Percentiles rank a stretch among this genome's conserved stretches.
phyloP scores from a whole-genome alignment of 345 rosid genomes.

The Boechera stricta region DNA sequence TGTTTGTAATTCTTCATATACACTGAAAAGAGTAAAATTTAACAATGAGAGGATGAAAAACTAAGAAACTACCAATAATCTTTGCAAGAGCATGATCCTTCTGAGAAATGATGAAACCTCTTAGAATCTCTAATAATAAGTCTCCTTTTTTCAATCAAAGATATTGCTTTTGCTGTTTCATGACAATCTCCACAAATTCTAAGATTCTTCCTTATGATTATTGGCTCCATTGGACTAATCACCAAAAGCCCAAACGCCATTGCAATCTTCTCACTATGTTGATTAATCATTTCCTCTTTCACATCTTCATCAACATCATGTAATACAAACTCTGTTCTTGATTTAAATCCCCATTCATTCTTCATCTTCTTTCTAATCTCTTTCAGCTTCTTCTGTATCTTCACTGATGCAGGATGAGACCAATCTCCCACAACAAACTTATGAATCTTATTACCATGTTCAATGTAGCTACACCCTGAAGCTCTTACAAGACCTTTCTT shows the following conservation, averaged over 20 bases:
- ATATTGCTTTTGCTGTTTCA: slow-evolving; percentile 53
- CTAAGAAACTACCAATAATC: slow-evolving; percentile 62
- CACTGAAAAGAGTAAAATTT: background rate
- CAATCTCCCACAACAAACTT: slow-evolving; percentile 65
- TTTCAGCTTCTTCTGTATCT: slow-evolving; percentile 58
- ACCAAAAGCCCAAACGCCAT: slow-evolving; percentile 72
- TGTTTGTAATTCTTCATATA: too few relatives aligned
- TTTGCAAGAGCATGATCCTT: slow-evolving; percentile 68
- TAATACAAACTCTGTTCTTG: slow-evolving; percentile 68
- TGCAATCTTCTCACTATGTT: slow-evolving; percentile 79
- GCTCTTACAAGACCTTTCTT: slow-evolving; percentile 54
- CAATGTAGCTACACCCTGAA: slow-evolving; percentile 71
- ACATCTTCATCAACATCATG: slow-evolving; percentile 75
- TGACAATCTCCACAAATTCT: slow-evolving; percentile 78
- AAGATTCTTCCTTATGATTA: slow-evolving; percentile 72
- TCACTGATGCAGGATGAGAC: slow-evolving; percentile 59
- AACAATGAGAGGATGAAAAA: background rate
- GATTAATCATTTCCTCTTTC: slow-evolving; percentile 64
- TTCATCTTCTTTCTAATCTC: slow-evolving; percentile 56
- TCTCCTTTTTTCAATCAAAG: slow-evolving; percentile 61
- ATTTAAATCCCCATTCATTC: slow-evolving; percentile 46
- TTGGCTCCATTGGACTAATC: slow-evolving; percentile 46
- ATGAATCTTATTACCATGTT: slow-evolving; percentile 58
- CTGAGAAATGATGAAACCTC: slow-evolving; percentile 77
- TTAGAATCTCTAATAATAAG: slow-evolving; percentile 69